phyloP scores from a whole-genome alignment of 2,329 filamentous ascomycete genomes.

The Venturia nashicola region DNA sequence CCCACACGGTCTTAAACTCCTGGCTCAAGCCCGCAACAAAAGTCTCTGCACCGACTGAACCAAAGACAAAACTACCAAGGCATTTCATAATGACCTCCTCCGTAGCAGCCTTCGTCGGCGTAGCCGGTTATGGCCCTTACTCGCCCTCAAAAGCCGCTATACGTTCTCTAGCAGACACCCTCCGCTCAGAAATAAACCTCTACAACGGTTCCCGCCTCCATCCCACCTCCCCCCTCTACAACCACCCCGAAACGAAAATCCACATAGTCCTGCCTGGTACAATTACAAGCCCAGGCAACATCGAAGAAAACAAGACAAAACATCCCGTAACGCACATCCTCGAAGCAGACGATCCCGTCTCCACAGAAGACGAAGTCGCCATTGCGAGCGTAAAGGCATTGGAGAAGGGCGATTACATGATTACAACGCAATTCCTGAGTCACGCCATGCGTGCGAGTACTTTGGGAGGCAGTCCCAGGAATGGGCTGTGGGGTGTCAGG shows the following conservation, averaged over 20 bases:
- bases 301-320: constrained; percentile 66
- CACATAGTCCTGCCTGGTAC: constrained; percentile 77
- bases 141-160: constrained; percentile 76
- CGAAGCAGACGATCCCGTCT: constrained; percentile 70
- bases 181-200: constrained; percentile 72
- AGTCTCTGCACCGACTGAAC: constrained; percentile 10
- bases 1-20: constrained; percentile 61
- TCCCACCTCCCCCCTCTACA: constrained; percentile 31
- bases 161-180: constrained; percentile 66
- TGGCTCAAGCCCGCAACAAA: constrained; percentile 49
- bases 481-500: constrained; percentile 38
- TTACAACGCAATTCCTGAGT: constrained; percentile 64
- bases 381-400: constrained; percentile 55
- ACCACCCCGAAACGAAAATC: constrained; percentile 54
- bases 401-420: constrained; percentile 67
- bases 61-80: constrained; percentile 38
- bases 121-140: constrained; percentile 77
- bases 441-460: constrained; percentile 52
- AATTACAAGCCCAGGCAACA: constrained; percentile 65
- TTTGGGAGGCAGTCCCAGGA: constrained; percentile 40
- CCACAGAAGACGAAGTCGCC: constrained; percentile 70
- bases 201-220: constrained; percentile 56
- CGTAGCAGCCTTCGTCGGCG: constrained; percentile 58
- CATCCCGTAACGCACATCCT: constrained; percentile 66
- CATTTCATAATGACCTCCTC: constrained; percentile 87